Base-by-base conservation (phyloP, 345 rosid species). In the Eucalyptus caleyi region DNA sequence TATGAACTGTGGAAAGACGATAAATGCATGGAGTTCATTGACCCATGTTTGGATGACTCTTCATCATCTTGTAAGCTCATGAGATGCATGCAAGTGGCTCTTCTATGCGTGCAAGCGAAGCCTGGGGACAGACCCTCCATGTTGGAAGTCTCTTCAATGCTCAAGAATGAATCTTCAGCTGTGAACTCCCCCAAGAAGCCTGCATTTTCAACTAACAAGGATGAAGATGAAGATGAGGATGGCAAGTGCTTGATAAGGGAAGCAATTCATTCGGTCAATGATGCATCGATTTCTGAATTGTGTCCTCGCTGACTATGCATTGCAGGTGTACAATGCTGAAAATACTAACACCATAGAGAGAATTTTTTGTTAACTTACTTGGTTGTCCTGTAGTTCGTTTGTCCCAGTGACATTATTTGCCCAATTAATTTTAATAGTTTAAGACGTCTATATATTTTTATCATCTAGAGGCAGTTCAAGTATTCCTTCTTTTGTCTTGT, bases 41-140 rank as follows among this genome's bases (percentile, higher is more conserved):
- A 92, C 87, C 89, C 89, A 4, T 67, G 80, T 21, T 32, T 92
- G 42, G 94, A 91, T 26, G 93, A 93, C 86, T 62, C 89, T 44
- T 34, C 77, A 16, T 92, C 92, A 3, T 16, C 82, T 3, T 87
- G 89, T 53, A 91, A 91, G 87, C 50, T 92, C 16, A 45, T 82
- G 72, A 91, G 45, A 26, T 92, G 93, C 62, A 24, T 93, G 89
- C 93, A 93, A 32, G 85, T 93, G 23, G 93, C 90, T 13, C 82
- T 93, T 32, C 42, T 93, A 32, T 92, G 94, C n/a, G 93, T 92
- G 6, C 92, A 91, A 34, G 92, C 91, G 80, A 47, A 88, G 37
- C 92, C 93, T 6, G 50, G 11, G 23, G 92, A 91, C 32, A 90
- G 92, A 49, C 92, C 93, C 24, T 77, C 92, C 23, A 93, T 91